phyloP scores from a whole-genome alignment of 805 yeast species.

The Metschnikowia orientalis region DNA sequence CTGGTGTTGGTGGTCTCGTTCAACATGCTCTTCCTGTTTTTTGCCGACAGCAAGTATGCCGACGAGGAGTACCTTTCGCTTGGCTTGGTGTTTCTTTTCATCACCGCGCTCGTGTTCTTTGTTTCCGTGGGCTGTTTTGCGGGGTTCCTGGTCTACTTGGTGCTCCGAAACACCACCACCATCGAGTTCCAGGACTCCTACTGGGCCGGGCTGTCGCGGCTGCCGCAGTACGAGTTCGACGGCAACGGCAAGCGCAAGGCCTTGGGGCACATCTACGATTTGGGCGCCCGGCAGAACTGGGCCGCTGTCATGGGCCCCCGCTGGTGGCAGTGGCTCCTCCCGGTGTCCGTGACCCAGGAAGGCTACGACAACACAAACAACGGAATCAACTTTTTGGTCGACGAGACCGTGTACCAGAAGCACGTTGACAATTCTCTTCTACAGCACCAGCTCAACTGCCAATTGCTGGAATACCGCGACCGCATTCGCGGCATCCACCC shows the following conservation, averaged over 20 bases:
- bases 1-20: conserved; percentile 40
- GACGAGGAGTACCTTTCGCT: conserved; percentile 45
- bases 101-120: conserved; percentile 54
- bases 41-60: conserved; percentile 36
- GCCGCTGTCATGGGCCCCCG: conserved; percentile 64
- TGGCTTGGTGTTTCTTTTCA: conserved; percentile 55
- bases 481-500: conserved; percentile 12
- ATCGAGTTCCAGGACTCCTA: conserved; percentile 65
- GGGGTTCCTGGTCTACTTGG: conserved; percentile 53
- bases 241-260: conserved; percentile 37
- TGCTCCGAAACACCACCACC: conserved; percentile 69
- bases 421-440: conserved; percentile 39
- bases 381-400: conserved; percentile 52
- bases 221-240: conserved; percentile 31
- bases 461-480: conserved; percentile 25
- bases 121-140: conserved; percentile 46
- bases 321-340: conserved; percentile 69
- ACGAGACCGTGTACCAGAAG: conserved; percentile 39
- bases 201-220: conserved; percentile 40
- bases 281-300: conserved; percentile 67
- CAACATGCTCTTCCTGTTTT: conserved; percentile 45
- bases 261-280: conserved; percentile 68
- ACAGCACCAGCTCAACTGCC: conserved; percentile 44
- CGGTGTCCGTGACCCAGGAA: conserved; percentile 31
- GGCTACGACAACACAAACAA: conserved; percentile 23